A percentile compares a stretch with the other conserved stretches of the same genome.
phyloP scores from a whole-genome alignment of 2,329 filamentous ascomycete genomes.

The Graphilbum fragrans region DNA sequence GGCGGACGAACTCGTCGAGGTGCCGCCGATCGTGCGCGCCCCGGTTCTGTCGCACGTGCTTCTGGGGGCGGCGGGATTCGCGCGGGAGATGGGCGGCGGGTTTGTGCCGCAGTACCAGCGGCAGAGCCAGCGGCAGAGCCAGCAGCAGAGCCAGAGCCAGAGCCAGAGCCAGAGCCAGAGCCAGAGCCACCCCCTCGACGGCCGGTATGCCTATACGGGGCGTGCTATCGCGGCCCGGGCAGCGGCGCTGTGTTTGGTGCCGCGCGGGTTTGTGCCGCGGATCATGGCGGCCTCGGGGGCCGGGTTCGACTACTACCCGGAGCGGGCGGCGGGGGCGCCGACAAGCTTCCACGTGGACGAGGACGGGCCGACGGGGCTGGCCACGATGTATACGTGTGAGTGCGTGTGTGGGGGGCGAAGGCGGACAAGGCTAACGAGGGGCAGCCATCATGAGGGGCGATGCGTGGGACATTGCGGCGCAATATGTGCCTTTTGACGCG shows the following conservation, averaged over 20 bases:
- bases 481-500: no score
- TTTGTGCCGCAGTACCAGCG: not conserved
- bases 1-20: no score
- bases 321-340: not conserved
- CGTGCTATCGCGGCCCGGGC: not conserved
- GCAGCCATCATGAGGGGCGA: no score
- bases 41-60: not conserved
- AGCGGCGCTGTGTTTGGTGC: not conserved
- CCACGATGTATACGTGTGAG: conserved; percentile 29
- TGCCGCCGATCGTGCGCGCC: not conserved
- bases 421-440: no score
- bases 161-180: not conserved
- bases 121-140: not conserved
- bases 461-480: no score
- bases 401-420: no score
- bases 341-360: conserved; percentile 13
- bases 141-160: not conserved
- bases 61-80: not conserved
- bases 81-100: no score
- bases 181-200: no score
- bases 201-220: no score
- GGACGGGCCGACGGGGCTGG: conserved; percentile 26
- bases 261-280: no score
- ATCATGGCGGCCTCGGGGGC: no score
- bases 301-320: no score